Evolutionary conservation across 371 early-diverging fungal species (phyloP).

Genomic region (Vairimorpha apis): DNA sequence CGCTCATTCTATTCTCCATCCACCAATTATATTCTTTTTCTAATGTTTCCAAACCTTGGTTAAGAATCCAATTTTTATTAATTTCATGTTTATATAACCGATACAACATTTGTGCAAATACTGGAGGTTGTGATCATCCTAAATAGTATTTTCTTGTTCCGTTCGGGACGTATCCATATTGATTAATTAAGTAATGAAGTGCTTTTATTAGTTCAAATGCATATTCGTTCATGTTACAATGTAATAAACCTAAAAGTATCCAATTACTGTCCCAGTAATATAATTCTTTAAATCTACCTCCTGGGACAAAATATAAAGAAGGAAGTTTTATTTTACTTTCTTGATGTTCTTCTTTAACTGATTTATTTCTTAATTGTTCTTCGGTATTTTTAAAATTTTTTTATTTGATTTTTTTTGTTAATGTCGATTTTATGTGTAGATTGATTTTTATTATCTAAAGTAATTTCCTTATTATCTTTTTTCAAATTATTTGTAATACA

Average conservation of each 20-base stretch:
- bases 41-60: slow-evolving; percentile 41
- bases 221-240: slow-evolving; percentile 66
- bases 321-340: background rate
- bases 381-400: background rate
- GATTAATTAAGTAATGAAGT: slow-evolving; percentile 68
- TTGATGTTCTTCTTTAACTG: background rate
- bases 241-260: slow-evolving; percentile 70
- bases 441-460: too few relatives aligned
- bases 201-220: slow-evolving; percentile 68
- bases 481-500: too few relatives aligned
- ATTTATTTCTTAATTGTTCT: too few relatives aligned
- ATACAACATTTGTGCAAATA: slow-evolving; percentile 48
- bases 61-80: slow-evolving; percentile 37
- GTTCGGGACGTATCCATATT: slow-evolving; percentile 75
- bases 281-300: slow-evolving; percentile 76
- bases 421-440: background rate
- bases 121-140: slow-evolving; percentile 77
- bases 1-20: slow-evolving; percentile 64
- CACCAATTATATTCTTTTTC: slow-evolving; percentile 69
- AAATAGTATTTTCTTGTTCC: slow-evolving; percentile 75
- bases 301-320: slow-evolving; percentile 64
- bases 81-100: slow-evolving; percentile 33
- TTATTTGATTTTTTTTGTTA: background rate
- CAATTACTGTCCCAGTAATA: slow-evolving; percentile 85
- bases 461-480: too few relatives aligned